These are phyloP conservation scores for Talaromyces wortmannii DNA, from an alignment of 495 filamentous ascomycete species.

Conservation along the genomic window DNA sequence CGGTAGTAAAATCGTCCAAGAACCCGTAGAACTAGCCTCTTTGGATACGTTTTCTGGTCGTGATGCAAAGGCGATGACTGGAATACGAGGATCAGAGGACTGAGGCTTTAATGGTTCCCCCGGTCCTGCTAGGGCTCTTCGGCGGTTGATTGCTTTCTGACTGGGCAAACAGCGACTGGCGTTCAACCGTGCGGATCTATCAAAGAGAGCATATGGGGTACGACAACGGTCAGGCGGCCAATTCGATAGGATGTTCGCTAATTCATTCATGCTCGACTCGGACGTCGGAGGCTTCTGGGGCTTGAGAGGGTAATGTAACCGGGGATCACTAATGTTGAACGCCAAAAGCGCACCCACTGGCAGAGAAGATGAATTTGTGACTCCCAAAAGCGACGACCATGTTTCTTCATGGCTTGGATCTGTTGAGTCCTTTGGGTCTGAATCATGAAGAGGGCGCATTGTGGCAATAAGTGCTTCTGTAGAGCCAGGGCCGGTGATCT, in stretches of 20 bases:
- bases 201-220: slow-evolving; percentile 55
- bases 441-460: slow-evolving; percentile 48
- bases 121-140: slow-evolving; percentile 60
- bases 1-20: slow-evolving; percentile 81
- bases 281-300: slow-evolving; percentile 24
- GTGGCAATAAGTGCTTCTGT: slow-evolving; percentile 72
- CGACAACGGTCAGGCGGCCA: slow-evolving; percentile 64
- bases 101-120: slow-evolving; percentile 55
- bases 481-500: slow-evolving; percentile 75
- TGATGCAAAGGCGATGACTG: slow-evolving; percentile 64
- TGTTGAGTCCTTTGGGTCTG: slow-evolving; percentile 13
- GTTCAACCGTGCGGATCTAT: slow-evolving; percentile 53
- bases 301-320: slow-evolving; percentile 62
- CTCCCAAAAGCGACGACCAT: slow-evolving; percentile 58
- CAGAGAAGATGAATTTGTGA: slow-evolving; percentile 72
- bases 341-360: slow-evolving; percentile 65
- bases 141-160: slow-evolving; percentile 81
- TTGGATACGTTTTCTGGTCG: slow-evolving; percentile 29
- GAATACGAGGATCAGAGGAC: slow-evolving; percentile 71
- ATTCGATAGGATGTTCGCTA: slow-evolving; percentile 50
- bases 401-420: slow-evolving; percentile 39
- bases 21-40: slow-evolving; percentile 48
- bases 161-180: slow-evolving; percentile 63
- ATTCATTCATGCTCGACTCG: slow-evolving; percentile 36
- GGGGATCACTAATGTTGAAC: slow-evolving; percentile 73